Evolutionary conservation across 2,329 filamentous ascomycete species (phyloP), one percentile per base, ranked within the genome.

Genomic region (Fusarium floridanum): DNA sequence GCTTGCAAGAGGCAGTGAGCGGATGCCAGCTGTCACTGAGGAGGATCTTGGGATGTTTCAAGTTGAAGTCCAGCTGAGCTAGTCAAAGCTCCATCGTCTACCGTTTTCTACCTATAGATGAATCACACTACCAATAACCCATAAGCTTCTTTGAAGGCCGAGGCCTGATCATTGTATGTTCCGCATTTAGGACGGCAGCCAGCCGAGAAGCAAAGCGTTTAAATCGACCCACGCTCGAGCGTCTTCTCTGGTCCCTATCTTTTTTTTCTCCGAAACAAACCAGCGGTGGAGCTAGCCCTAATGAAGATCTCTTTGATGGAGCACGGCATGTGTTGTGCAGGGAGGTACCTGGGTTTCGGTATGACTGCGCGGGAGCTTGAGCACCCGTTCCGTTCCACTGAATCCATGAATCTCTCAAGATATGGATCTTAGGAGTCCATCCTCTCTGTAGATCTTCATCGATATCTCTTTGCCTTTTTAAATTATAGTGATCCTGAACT

Each of bases 181-280:
- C 69, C 62, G 60, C 39, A 64, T 73, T 73, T 20, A 67, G 53
- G 48, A 55, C 56, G 68, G 59, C 39, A 74, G 37, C 64, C 55
- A 11, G 5, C 45, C 22, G 45, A 36, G 34, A 36, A 41, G 41
- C 24, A 73, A 73, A 62, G 71, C 37, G 48, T 32, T 63, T 24
- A 32, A 50, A 27, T 50, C 45, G 45, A 17, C 22, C 43, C 45
- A 50, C 45, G 45, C 45, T 50, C 45, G 45, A 50, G 45, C 45
- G 45, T 50, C 45, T 2, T 34, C 14, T 27, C 17, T 24, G 14
- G 24, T 64, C 17, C 62, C 27, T 48, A 12, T 39, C 36, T 56
- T 63, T 36, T 36, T 22, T 68, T 50, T 63, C 64, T 61, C 71
- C 64, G 71, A 74, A 75, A 75, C 72, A 67, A 72, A 43, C 61